Evolutionary conservation across 192 early-diverging fungal species (phyloP).

Genomic region (Funneliformis geosporum): DNA sequence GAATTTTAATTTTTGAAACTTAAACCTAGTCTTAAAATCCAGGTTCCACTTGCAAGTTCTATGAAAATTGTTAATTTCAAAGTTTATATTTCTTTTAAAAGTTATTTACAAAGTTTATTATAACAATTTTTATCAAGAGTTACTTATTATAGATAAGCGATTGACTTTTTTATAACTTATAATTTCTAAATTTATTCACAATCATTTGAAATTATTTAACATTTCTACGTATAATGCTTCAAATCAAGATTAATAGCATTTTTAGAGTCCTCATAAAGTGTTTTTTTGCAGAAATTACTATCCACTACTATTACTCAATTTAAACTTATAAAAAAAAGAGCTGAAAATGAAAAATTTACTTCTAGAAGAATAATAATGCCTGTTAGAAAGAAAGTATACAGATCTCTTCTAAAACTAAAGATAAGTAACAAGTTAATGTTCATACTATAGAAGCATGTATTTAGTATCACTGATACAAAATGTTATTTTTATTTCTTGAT

Average conservation of each 20-base stretch:
- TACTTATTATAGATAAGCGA: no score
- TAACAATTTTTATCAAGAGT: no score
- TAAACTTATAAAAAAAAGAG: slow-evolving; percentile 16
- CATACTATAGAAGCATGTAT: neutral
- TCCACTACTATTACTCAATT: slow-evolving; percentile 24
- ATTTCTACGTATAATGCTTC: slow-evolving; percentile 28
- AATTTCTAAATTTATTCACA: no score
- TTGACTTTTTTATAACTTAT: no score
- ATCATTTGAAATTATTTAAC: no score
- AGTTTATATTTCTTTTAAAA: no score
- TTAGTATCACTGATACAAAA: neutral
- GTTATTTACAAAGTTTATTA: no score
- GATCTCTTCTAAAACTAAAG: neutral
- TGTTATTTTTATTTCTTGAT: no score
- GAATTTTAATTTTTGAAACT: no score
- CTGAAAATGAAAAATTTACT: slow-evolving; percentile 30
- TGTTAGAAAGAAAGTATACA: neutral
- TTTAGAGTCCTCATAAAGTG: neutral
- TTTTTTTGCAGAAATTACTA: slow-evolving; percentile 30
- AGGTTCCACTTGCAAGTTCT: no score
- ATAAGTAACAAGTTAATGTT: neutral
- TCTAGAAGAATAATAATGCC: slow-evolving; percentile 5
- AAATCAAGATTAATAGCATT: slow-evolving; percentile 26
- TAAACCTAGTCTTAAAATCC: no score
- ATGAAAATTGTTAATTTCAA: no score